phyloP scores from a whole-genome alignment of 176 grass and related monocot genomes.

The Elaeis guineensis region DNA sequence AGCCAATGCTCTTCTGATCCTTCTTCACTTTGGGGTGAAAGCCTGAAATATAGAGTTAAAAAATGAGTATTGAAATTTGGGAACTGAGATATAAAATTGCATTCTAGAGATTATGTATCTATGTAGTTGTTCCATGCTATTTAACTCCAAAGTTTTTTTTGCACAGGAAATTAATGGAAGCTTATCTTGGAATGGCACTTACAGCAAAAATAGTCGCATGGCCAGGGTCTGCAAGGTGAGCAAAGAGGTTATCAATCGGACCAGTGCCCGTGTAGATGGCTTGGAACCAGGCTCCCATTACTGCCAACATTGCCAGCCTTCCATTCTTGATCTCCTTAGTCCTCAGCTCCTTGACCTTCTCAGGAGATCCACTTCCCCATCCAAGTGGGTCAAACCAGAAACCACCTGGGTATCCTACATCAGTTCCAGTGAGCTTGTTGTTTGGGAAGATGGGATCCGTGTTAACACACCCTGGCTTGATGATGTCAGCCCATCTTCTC shows the following conservation, averaged over 20 bases:
- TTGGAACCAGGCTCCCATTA: conserved; percentile 97
- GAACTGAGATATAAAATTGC: background rate
- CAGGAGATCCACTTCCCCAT: conserved; percentile 61
- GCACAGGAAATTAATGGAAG: background rate
- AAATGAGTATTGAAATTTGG: conserved; percentile 1
- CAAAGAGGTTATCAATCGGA: conserved; percentile 96
- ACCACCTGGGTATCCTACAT: conserved; percentile 88
- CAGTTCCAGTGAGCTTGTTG: conserved; percentile 93
- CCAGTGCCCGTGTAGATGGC: conserved; percentile 80
- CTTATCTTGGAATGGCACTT: background rate
- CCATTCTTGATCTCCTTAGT: conserved; percentile 99
- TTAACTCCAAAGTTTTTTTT: background rate
- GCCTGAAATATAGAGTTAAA: conserved; percentile 29
- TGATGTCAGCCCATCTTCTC: conserved; percentile 85
- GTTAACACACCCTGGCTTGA: conserved; percentile 83
- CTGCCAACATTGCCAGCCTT: conserved; percentile 87
- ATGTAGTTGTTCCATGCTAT: background rate
- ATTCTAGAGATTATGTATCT: no score
- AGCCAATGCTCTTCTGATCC: no score
- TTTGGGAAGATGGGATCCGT: conserved; percentile 82
- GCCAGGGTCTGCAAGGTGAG: conserved; percentile 84
- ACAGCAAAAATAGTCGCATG: conserved; percentile 85
- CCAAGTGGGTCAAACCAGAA: conserved; percentile 93
- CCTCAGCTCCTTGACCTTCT: conserved; percentile 80
- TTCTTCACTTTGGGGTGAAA: conserved; percentile 67